Percentiles rank a stretch among this genome's conserved stretches.
These are phyloP conservation scores for Trichosporon asahii DNA, from an alignment of 1,284 basidiomycete genomes.

Conservation along the genomic window DNA sequence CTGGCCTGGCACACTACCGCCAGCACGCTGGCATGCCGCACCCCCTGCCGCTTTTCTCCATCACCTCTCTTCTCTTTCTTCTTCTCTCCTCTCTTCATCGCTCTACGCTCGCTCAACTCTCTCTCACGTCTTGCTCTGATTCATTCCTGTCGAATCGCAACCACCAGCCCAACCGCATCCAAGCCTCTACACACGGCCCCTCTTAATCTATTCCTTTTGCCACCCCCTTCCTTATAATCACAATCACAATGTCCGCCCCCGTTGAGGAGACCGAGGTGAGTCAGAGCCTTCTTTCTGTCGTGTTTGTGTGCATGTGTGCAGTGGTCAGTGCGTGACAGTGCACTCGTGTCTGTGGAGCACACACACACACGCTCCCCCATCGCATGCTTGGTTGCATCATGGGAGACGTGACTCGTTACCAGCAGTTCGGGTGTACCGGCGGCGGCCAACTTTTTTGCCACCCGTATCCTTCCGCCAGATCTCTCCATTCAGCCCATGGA, in stretches of 20 bases:
- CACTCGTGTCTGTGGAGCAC: neutral
- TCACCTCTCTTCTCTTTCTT: neutral
- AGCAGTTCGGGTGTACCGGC: neutral
- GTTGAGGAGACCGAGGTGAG: slow-evolving; percentile 29
- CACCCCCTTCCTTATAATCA: slow-evolving; percentile 14
- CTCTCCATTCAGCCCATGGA: neutral
- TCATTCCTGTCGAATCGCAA: slow-evolving; percentile 10
- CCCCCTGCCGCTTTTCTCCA: neutral
- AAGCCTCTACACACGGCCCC: slow-evolving; percentile 1
- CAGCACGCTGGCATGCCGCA: slow-evolving; percentile 2
- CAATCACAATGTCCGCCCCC: slow-evolving; percentile 24
- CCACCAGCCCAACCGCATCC: neutral
- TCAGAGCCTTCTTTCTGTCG: neutral
- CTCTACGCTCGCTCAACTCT: slow-evolving; percentile 6
- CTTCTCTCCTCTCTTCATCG: slow-evolving; percentile 8
- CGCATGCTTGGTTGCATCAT: neutral
- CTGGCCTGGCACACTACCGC: no score
- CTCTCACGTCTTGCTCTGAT: slow-evolving; percentile 6
- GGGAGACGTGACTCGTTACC: slow-evolving; percentile 2
- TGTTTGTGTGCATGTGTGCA: neutral
- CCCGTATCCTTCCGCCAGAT: neutral
- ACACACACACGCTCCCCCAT: neutral
- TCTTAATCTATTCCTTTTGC: slow-evolving; percentile 6
- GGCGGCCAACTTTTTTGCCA: neutral
- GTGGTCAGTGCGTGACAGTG: neutral